These are phyloP conservation scores for Epichloe coenophiala DNA, from an alignment of 2,329 filamentous ascomycete genomes.

Conservation along the genomic window DNA sequence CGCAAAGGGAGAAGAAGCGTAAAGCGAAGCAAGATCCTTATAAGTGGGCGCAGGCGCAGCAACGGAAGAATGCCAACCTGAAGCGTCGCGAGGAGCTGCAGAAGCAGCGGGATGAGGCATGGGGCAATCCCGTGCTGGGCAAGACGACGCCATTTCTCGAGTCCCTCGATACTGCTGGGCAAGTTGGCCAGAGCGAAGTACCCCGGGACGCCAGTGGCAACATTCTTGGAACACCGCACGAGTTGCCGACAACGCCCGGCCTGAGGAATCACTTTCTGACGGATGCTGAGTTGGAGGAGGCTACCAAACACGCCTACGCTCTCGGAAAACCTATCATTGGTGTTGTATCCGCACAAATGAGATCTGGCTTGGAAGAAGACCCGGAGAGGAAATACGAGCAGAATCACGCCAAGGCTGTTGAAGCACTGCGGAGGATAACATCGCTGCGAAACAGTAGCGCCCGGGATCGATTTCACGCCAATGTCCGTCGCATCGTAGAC, in stretches of 20 bases:
- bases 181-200: slow-evolving; percentile 24
- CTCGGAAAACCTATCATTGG: slow-evolving; percentile 47
- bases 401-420: slow-evolving; percentile 52
- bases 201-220: slow-evolving; percentile 28
- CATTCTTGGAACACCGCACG: slow-evolving; percentile 22
- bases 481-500: slow-evolving; percentile 72
- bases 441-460: slow-evolving; percentile 63
- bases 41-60: slow-evolving; percentile 63
- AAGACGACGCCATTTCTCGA: slow-evolving; percentile 69
- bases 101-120: slow-evolving; percentile 45
- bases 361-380: slow-evolving; percentile 26
- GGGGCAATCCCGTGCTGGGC: slow-evolving; percentile 72
- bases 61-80: slow-evolving; percentile 72
- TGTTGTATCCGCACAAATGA: slow-evolving; percentile 22
- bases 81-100: slow-evolving; percentile 59
- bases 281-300: slow-evolving; percentile 49
- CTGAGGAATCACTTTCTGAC: slow-evolving; percentile 67
- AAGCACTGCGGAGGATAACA: slow-evolving; percentile 69
- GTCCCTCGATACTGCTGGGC: slow-evolving; percentile 58
- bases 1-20: slow-evolving; percentile 49
- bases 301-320: slow-evolving; percentile 52
- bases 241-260: slow-evolving; percentile 33
- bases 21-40: slow-evolving; percentile 68
- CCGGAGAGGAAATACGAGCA: slow-evolving; percentile 32
- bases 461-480: slow-evolving; percentile 67